Conservation (phyloP, 495 filamentous ascomycete species). For the Lichina pygmaea region DNA sequence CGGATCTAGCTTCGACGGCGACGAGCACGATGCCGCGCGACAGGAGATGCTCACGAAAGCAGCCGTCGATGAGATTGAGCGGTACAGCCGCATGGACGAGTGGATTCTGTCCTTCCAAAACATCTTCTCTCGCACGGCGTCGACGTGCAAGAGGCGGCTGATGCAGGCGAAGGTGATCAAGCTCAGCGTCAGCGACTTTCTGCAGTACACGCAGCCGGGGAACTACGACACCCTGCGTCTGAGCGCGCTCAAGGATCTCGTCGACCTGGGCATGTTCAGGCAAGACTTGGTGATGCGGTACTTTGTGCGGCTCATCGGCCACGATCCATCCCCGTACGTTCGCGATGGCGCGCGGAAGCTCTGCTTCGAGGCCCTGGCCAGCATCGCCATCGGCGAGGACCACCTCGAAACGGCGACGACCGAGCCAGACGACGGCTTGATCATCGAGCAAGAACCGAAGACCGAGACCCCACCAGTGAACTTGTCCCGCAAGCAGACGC, state of each 20-base stretch:
- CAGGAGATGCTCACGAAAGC: constrained; percentile 32
- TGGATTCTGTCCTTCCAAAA: constrained; percentile 85
- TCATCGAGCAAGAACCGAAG: constrained; percentile 30
- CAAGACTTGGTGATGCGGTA: constrained; percentile 34
- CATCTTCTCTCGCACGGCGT: constrained; percentile 54
- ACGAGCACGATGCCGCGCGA: constrained; percentile 19
- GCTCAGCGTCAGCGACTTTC: constrained; percentile 33
- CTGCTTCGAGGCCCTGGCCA: constrained; percentile 46
- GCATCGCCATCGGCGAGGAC: constrained; percentile 48
- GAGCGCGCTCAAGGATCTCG: constrained; percentile 55
- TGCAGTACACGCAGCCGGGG: constrained; percentile 53
- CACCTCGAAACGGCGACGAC: constrained; percentile 9
- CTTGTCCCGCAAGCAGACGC: neutral
- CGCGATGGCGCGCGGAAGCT: constrained; percentile 38
- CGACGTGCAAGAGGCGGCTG: constrained; percentile 48
- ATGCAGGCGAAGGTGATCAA: constrained; percentile 45
- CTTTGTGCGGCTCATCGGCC: constrained; percentile 41
- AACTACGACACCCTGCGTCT: constrained; percentile 60
- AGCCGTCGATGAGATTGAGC: constrained; percentile 62
- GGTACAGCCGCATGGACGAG: constrained; percentile 78
- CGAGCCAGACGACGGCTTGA: constrained; percentile 27
- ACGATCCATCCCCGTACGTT: constrained; percentile 59
- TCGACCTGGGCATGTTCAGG: constrained; percentile 47
- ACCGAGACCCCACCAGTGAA: neutral
- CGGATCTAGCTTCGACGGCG: constrained; percentile 24